Conservation (phyloP, 2,329 filamentous ascomycete species). For the Setomelanomma holmii region DNA sequence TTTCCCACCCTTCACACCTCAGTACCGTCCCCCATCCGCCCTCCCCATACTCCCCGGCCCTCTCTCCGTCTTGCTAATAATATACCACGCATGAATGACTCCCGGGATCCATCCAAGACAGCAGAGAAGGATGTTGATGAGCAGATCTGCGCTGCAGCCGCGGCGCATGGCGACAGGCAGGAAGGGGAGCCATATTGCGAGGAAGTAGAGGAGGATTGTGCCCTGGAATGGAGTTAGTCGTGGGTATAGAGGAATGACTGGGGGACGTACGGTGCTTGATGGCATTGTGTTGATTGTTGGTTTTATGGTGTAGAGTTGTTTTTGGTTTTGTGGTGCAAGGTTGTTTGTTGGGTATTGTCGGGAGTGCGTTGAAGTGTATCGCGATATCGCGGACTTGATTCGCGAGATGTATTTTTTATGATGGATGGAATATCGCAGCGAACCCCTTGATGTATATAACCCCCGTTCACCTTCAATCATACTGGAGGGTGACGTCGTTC, state of each 20-base stretch:
- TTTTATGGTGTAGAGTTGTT: neutral
- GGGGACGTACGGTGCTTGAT: slow-evolving; percentile 14
- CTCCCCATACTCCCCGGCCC: slow-evolving; percentile 8
- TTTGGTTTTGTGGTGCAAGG: neutral
- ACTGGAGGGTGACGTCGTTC: slow-evolving; percentile 18
- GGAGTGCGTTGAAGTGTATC: no score
- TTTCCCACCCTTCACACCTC: neutral
- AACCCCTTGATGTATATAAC: no score
- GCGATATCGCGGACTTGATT: no score
- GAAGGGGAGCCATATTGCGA: slow-evolving; percentile 47
- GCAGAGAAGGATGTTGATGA: slow-evolving; percentile 51
- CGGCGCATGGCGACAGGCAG: slow-evolving; percentile 50
- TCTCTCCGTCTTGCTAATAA: slow-evolving; percentile 28
- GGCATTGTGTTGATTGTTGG: slow-evolving; percentile 7
- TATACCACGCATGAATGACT: slow-evolving; percentile 38
- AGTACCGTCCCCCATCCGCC: slow-evolving; percentile 2
- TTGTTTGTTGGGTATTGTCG: no score
- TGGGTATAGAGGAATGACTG: neutral
- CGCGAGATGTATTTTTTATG: no score
- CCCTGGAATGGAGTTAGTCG: slow-evolving; percentile 14
- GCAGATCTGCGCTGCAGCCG: slow-evolving; percentile 49
- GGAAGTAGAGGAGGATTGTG: slow-evolving; percentile 39
- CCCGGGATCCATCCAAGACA: slow-evolving; percentile 46
- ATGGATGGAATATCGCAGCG: no score
- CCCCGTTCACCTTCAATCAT: no score